Base-by-base conservation (phyloP, 2,329 filamentous ascomycete genomes). In the Pyricularia sp. region DNA sequence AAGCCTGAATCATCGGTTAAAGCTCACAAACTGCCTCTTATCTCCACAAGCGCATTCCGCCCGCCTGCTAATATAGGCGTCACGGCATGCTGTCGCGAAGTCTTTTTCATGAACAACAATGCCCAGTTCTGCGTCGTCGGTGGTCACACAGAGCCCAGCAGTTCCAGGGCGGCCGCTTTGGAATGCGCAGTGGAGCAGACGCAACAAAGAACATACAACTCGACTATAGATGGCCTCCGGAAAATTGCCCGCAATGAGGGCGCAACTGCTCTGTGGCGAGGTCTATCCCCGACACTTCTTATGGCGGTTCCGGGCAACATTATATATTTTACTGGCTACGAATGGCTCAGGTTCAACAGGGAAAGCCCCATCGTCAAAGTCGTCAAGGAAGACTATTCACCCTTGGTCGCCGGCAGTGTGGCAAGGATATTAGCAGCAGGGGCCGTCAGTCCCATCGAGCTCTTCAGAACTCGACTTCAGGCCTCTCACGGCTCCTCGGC, bases 301-400 rank as follows among this genome's bases (percentile, higher is more conserved):
- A 99, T 99, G 95, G 90, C 93, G 0, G 86, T 99, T 6, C 95
- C 95, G 0, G 93, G 90, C 30, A 99, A 99, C 77, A 95, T 99
- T 73, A 98, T 99, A 72, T 99, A 99, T 80, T 97, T 98, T 75
- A 96, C 95, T 14, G 95, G 95, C 58, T 99, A 99, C 79, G 95
- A 99, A 76, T 97, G 93, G 91, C 78, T 99, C 70, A 89, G 95
- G 50, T 91, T 86, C 72, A 91, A 92, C 74, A 81, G 83, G 0
- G 81, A 81, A 61, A 97, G 92, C 73, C 94, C 93, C 0, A 86
- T 98, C 71, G 85, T 84, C 50, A 83, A 82, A 61, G 73, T 84
- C 25, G 77, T 90, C 11, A 85, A 86, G 17, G 92, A 94, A 72
- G 85, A 87, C 10, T 93, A 92, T 73, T 88, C 92, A 6, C 93